phyloP scores from a whole-genome alignment of 169 alveolate species.

The Plasmodium vivax region DNA sequence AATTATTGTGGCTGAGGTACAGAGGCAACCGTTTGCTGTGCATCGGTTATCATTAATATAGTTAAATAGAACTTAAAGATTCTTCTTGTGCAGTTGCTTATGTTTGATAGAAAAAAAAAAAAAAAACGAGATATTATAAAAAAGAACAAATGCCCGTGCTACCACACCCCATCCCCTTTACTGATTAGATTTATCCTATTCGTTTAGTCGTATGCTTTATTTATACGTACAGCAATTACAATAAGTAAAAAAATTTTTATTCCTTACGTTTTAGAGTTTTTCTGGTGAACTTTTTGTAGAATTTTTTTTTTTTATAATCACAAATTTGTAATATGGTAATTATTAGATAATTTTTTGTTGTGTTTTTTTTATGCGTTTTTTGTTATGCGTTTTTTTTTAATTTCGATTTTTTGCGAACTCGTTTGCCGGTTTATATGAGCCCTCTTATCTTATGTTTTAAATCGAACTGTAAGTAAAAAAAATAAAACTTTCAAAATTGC shows the following conservation, averaged over 20 bases:
- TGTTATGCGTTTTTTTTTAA: neutral
- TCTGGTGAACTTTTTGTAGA: neutral
- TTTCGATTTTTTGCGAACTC: neutral
- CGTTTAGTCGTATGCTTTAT: neutral
- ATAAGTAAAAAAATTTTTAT: neutral
- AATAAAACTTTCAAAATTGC: neutral
- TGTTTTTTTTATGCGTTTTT: neutral
- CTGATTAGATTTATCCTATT: neutral
- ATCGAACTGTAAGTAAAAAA: neutral
- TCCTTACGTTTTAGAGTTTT: neutral
- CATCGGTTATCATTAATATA: neutral
- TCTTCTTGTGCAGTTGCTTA: neutral
- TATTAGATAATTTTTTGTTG: neutral
- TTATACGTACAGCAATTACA: neutral
- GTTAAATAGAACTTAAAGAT: neutral
- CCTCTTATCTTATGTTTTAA: neutral
- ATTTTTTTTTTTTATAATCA: neutral
- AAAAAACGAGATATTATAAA: neutral
- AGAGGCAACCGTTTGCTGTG: neutral
- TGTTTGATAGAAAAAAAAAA: neutral
- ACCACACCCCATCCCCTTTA: neutral
- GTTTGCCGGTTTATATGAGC: neutral
- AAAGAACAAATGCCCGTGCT: neutral
- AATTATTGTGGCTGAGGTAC: neutral
- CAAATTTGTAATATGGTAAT: neutral